phyloP scores from a whole-genome alignment of 2,329 filamentous ascomycete genomes.

The Blastomyces gilchristii region DNA sequence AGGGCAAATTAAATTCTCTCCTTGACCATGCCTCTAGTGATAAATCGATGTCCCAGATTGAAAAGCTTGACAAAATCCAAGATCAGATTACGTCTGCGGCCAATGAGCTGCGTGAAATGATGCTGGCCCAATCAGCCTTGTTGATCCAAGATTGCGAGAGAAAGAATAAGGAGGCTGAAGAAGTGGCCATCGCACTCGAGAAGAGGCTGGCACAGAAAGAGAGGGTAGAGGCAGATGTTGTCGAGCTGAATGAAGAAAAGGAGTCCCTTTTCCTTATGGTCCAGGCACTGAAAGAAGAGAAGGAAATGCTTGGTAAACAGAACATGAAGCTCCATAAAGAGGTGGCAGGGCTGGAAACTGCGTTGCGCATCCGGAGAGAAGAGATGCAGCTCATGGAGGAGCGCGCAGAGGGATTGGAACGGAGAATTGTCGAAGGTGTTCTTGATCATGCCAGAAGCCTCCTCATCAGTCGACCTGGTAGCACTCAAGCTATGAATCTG shows the following conservation, averaged over 20 bases:
- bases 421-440: constrained; percentile 85
- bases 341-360: constrained; percentile 82
- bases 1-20: constrained; percentile 48
- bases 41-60: constrained; percentile 63
- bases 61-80: constrained; percentile 80
- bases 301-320: constrained; percentile 62
- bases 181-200: constrained; percentile 71
- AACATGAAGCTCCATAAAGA: constrained; percentile 75
- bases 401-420: constrained; percentile 79
- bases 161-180: constrained; percentile 67
- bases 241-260: constrained; percentile 47
- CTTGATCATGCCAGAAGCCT: constrained; percentile 84
- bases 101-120: constrained; percentile 71
- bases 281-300: constrained; percentile 35
- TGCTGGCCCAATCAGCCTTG: constrained; percentile 63
- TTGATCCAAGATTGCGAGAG: constrained; percentile 69
- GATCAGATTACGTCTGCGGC: constrained; percentile 77
- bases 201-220: constrained; percentile 59
- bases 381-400: constrained; percentile 85
- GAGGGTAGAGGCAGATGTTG: constrained; percentile 45
- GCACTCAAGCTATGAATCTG: constrained; percentile 39
- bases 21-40: constrained; percentile 47
- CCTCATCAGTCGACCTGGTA: constrained; percentile 64
- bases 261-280: constrained; percentile 52
- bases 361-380: constrained; percentile 75